Evolutionary conservation across 164 flowering plant species (phyloP).

Genomic region (Paratinospora sagittata): DNA sequence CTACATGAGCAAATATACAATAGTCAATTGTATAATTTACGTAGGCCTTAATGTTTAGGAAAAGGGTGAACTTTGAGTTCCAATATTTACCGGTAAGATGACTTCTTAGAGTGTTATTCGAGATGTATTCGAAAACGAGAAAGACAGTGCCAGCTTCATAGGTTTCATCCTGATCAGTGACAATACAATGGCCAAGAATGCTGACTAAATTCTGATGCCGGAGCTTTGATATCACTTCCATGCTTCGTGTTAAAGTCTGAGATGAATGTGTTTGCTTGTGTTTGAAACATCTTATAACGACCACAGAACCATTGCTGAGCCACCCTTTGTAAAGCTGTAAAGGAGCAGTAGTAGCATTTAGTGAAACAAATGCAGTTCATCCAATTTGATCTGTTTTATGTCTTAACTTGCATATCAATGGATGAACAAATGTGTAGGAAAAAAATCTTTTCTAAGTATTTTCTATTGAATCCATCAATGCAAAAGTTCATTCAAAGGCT

Average conservation of each 20-base stretch:
- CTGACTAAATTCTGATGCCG: constrained; percentile 78
- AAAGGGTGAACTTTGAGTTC: neutral
- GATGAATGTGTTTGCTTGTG: constrained; percentile 45
- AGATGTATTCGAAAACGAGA: constrained; percentile 51
- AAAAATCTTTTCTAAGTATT: no score
- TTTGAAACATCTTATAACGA: constrained; percentile 50
- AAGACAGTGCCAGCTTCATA: constrained; percentile 41
- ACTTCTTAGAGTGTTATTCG: constrained; percentile 54
- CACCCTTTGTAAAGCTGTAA: constrained; percentile 69
- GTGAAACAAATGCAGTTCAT: no score
- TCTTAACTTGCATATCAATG: no score
- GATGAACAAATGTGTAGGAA: no score
- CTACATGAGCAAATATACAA: constrained; percentile 25
- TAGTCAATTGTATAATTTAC: neutral
- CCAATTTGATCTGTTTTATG: no score
- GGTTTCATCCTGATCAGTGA: constrained; percentile 43
- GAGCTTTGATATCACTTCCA: constrained; percentile 60
- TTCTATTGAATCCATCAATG: no score
- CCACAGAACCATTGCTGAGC: constrained; percentile 59
- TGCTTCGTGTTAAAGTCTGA: constrained; percentile 45
- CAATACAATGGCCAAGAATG: constrained; percentile 76
- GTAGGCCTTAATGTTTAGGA: neutral
- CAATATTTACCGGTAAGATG: constrained; percentile 51
- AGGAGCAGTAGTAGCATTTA: neutral
- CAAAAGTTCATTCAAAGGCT: no score